phyloP scores from a whole-genome alignment of 2,329 filamentous ascomycete genomes.

The Trichophyton mentagrophytes region DNA sequence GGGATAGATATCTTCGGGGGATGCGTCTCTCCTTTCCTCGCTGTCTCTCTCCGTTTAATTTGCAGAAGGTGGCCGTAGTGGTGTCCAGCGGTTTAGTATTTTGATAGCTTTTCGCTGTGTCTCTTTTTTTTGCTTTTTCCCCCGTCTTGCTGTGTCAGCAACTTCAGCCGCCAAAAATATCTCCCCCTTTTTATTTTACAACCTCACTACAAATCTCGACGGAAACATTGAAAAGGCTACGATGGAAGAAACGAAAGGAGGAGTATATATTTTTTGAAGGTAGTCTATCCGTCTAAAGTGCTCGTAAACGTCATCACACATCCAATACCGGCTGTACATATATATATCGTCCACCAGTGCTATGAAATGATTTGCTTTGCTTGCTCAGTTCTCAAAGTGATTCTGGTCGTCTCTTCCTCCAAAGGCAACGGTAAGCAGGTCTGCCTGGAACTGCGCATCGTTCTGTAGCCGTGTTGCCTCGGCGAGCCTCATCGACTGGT shows the following conservation, averaged over 20 bases:
- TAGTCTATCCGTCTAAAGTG: background rate
- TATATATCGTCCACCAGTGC: background rate
- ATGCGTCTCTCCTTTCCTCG: no score
- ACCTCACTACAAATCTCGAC: background rate
- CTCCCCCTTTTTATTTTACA: background rate
- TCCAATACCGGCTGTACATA: background rate
- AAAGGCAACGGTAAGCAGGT: conserved; percentile 26
- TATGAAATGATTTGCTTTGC: background rate
- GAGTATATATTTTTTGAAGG: background rate
- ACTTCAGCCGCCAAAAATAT: background rate
- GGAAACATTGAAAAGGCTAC: background rate
- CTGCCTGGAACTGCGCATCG: conserved; percentile 30
- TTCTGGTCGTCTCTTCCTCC: background rate
- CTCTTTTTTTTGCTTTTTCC: no score
- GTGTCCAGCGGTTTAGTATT: background rate
- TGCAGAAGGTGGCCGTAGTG: no score
- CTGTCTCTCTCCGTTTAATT: no score
- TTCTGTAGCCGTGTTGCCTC: conserved; percentile 23
- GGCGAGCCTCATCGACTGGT: conserved; percentile 28
- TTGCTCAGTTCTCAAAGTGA: background rate
- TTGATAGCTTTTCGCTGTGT: background rate
- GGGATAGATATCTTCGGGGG: background rate
- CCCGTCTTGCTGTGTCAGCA: background rate
- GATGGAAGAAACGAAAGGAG: background rate
- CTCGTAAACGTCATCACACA: background rate